phyloP scores from a whole-genome alignment of 2,329 filamentous ascomycete genomes.

The Pyrenophora seminiperda region DNA sequence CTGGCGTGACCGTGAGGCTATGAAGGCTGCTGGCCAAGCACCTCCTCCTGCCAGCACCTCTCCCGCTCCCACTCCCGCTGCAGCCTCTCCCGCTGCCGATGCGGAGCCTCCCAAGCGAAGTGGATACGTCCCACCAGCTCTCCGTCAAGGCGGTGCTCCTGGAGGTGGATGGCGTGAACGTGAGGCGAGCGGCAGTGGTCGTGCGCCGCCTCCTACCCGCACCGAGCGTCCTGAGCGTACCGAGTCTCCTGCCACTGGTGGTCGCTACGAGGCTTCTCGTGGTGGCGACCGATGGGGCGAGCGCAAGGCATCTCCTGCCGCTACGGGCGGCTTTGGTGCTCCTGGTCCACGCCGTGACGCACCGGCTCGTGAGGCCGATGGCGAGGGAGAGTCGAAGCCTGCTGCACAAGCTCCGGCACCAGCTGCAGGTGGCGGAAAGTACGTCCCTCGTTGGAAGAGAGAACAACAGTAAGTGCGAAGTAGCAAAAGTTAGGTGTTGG shows the following conservation, averaged over 20 bases:
- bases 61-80: constrained; percentile 34
- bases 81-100: constrained; percentile 41
- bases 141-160: constrained; percentile 46
- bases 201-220: constrained; percentile 34
- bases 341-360: constrained; percentile 35
- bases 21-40: constrained; percentile 44
- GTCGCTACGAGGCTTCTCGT: constrained; percentile 17
- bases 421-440: constrained; percentile 43
- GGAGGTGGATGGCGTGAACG: constrained; percentile 47
- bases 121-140: constrained; percentile 55
- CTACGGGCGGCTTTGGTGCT: constrained; percentile 38
- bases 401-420: constrained; percentile 31
- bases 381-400: constrained; percentile 32
- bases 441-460: constrained; percentile 48
- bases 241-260: constrained; percentile 35
- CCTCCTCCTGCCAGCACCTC: constrained; percentile 43
- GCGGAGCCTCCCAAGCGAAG: constrained; percentile 45
- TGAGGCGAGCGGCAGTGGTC: constrained; percentile 38
- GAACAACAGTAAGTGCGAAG: constrained; percentile 15
- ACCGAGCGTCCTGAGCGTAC: constrained; percentile 18
- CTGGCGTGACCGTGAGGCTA: constrained; percentile 75
- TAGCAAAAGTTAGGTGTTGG: constrained; percentile 8
- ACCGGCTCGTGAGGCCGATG: constrained; percentile 28
- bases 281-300: constrained; percentile 39
- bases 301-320: constrained; percentile 40